Conservation (phyloP, 305 asterid genomes). For the Fraxinus baroniana region DNA sequence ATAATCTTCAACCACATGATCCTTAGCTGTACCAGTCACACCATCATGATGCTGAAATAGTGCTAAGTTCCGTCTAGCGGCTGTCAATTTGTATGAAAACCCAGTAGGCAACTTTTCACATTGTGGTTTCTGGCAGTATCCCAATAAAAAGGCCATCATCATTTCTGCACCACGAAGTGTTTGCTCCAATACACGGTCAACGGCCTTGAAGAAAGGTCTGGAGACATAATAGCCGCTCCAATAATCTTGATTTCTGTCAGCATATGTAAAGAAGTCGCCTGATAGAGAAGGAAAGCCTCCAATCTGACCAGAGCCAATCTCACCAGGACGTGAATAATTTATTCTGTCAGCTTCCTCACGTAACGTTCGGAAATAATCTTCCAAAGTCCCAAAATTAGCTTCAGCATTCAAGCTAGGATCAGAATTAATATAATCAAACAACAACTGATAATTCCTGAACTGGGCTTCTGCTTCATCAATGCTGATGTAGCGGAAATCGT, state of each 20-base stretch:
- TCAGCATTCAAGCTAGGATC: constrained; percentile 87
- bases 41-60: constrained; percentile 98
- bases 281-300: constrained; percentile 91
- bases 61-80: constrained; percentile 91
- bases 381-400: constrained; percentile 89
- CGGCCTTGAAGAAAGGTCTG: constrained; percentile 96
- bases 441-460: constrained; percentile 84
- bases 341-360: constrained; percentile 83
- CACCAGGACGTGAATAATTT: constrained; percentile 67
- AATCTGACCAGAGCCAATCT: constrained; percentile 81
- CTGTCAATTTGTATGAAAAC: constrained; percentile 78
- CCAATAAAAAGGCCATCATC: constrained; percentile 87
- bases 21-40: constrained; percentile 94
- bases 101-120: constrained; percentile 87
- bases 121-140: constrained; percentile 77
- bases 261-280: constrained; percentile 93
- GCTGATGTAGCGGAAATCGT: constrained; percentile 92
- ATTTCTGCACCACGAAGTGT: constrained; percentile 91
- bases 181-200: constrained; percentile 91
- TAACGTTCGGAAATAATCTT: constrained; percentile 77
- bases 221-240: constrained; percentile 99
- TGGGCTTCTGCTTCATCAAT: constrained; percentile 98
- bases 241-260: constrained; percentile 91
- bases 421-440: constrained; percentile 87
- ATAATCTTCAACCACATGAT: constrained; percentile 88